These are phyloP conservation scores for Escallonia herrerae DNA, from an alignment of 129 eudicot genomes.

Conservation along the genomic window DNA sequence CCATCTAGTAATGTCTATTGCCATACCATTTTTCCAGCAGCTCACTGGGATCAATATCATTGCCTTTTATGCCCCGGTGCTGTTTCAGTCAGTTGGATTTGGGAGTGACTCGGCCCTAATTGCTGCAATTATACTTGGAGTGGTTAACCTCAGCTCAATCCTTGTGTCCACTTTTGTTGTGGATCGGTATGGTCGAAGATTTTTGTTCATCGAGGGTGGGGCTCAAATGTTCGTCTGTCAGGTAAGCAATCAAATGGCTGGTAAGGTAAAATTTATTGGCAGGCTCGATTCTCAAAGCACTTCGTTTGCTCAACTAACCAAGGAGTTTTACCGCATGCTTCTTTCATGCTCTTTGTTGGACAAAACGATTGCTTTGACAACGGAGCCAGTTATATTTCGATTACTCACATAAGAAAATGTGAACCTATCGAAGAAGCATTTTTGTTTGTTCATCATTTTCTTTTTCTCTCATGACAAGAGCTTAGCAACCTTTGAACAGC, in stretches of 20 bases:
- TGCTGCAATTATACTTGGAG: conserved; percentile 25
- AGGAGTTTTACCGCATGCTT: too few species aligned
- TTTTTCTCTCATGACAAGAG: too few species aligned
- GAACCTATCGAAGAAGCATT: too few species aligned
- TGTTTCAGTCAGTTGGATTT: conserved; percentile 30
- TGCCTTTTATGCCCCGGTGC: conserved; percentile 37
- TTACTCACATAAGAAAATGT: too few species aligned
- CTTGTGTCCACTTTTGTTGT: conserved; percentile 23
- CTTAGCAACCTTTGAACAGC: too few species aligned
- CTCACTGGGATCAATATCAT: conserved; percentile 28
- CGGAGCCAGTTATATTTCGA: too few species aligned
- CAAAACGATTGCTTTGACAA: neutral
- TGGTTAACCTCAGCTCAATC: conserved; percentile 26
- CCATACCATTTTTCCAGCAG: conserved; percentile 38
- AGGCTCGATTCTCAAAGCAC: too few species aligned
- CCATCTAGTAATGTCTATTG: conserved; percentile 24
- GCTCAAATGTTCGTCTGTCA: conserved; percentile 30
- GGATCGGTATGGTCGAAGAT: conserved; percentile 32
- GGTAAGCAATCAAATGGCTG: neutral
- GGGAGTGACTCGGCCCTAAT: conserved; percentile 26
- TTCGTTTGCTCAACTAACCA: too few species aligned
- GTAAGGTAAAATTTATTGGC: too few species aligned
- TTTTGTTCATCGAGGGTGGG: conserved; percentile 32
- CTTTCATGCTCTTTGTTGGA: too few species aligned
- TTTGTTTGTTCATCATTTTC: too few species aligned